Conservation (phyloP, 1,284 basidiomycete species). For the Wolfiporia cocos region DNA sequence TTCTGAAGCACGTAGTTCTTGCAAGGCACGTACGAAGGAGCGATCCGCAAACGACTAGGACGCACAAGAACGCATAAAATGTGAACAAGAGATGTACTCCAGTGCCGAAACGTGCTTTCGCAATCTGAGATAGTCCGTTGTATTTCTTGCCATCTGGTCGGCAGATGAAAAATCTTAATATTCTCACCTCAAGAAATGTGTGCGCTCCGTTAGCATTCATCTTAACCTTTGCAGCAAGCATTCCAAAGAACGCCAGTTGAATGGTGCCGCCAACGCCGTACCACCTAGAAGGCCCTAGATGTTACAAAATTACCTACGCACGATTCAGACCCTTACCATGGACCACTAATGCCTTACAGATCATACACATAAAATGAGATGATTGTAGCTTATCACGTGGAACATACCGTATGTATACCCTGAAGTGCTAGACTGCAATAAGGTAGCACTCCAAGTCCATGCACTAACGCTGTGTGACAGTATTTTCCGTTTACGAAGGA, state of each 20-base stretch:
- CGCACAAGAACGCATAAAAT: constrained; percentile 74
- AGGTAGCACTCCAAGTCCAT: constrained; percentile 55
- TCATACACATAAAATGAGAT: too few species aligned
- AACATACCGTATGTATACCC: constrained; percentile 43
- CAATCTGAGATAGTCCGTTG: too few species aligned
- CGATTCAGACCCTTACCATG: constrained; percentile 29
- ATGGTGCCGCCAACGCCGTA: constrained; percentile 59
- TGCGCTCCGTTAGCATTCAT: constrained; percentile 59
- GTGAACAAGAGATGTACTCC: constrained; percentile 72
- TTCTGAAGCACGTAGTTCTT: constrained; percentile 30
- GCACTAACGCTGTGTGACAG: constrained; percentile 45
- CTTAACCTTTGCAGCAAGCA: constrained; percentile 72
- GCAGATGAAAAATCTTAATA: background rate
- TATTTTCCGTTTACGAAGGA: background rate
- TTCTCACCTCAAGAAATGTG: constrained; percentile 44
- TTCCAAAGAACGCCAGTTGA: constrained; percentile 68
- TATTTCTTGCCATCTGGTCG: background rate
- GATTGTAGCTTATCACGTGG: too few species aligned
- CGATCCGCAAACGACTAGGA: constrained; percentile 66
- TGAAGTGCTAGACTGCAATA: constrained; percentile 51
- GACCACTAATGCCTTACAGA: constrained; percentile 40
- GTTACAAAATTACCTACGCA: background rate
- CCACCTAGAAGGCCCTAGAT: constrained; percentile 29
- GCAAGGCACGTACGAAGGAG: constrained; percentile 38
- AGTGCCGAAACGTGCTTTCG: constrained; percentile 69